phyloP scores from a whole-genome alignment of 2,329 filamentous ascomycete species.

The Fusarium agapanthi region DNA sequence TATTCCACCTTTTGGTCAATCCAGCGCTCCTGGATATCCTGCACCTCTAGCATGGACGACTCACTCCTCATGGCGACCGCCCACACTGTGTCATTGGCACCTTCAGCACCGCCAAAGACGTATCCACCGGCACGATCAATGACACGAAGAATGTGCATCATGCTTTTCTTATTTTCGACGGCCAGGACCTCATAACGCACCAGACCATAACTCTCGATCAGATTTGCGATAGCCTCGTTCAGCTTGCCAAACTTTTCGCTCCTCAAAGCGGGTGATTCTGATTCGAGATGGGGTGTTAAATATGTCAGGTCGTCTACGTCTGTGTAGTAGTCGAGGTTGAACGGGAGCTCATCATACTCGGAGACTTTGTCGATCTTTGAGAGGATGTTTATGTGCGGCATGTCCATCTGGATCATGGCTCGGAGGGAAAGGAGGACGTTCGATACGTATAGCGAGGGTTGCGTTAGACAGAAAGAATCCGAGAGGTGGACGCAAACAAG shows the following conservation, averaged over 20 bases:
- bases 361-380: constrained; percentile 97
- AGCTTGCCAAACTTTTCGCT: constrained; percentile 83
- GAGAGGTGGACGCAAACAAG: constrained; percentile 92
- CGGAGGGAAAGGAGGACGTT: constrained; percentile 91
- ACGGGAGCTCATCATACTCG: constrained; percentile 85
- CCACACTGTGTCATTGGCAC: constrained; percentile 97
- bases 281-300: constrained; percentile 80
- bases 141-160: constrained; percentile 89
- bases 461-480: constrained; percentile 91
- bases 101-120: constrained; percentile 88
- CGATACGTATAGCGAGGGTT: constrained; percentile 94
- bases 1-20: constrained; percentile 88
- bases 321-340: constrained; percentile 97
- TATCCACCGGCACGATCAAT: constrained; percentile 95
- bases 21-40: constrained; percentile 96
- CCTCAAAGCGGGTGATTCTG: constrained; percentile 75
- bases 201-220: constrained; percentile 89
- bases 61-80: constrained; percentile 89
- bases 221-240: constrained; percentile 84
- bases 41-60: constrained; percentile 77
- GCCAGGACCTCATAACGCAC: constrained; percentile 93
- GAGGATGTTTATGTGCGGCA: constrained; percentile 93
- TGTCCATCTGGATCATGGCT: constrained; percentile 98
- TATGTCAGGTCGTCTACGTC: constrained; percentile 94
- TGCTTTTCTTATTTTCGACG: constrained; percentile 95